Evolutionary conservation across 2,329 filamentous ascomycete genomes (phyloP).

Genomic region (Trichophyton benhamiae): DNA sequence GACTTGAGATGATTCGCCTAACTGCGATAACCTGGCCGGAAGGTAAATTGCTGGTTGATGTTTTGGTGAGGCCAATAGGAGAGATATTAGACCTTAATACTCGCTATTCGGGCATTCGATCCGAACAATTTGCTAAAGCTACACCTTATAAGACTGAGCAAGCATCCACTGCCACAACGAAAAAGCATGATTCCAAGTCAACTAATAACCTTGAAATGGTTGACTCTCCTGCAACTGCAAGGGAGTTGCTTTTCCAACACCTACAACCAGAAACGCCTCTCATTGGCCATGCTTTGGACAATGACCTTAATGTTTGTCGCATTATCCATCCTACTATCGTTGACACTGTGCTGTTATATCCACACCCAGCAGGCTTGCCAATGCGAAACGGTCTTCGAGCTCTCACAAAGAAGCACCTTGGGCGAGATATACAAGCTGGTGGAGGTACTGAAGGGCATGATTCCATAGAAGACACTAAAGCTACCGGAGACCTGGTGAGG

Average conservation of each 20-base stretch:
- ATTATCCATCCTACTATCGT: constrained; percentile 75
- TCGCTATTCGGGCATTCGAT: constrained; percentile 74
- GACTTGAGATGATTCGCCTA: constrained; percentile 77
- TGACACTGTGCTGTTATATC: constrained; percentile 75
- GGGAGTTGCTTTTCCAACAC: constrained; percentile 62
- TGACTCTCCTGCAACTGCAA: constrained; percentile 59
- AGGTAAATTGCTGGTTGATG: constrained; percentile 62
- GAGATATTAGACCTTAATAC: constrained; percentile 85
- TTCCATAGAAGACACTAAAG: constrained; percentile 78
- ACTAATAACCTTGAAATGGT: constrained; percentile 55
- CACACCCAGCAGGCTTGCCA: constrained; percentile 64
- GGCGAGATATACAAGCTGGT: constrained; percentile 66
- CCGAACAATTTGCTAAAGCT: constrained; percentile 62
- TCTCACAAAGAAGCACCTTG: constrained; percentile 58
- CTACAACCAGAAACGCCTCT: constrained; percentile 67
- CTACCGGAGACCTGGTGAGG: constrained; percentile 74
- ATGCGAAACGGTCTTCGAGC: constrained; percentile 64
- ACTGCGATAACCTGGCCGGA: constrained; percentile 81
- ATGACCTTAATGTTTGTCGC: constrained; percentile 77
- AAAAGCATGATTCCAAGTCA: constrained; percentile 2
- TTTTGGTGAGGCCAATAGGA: constrained; percentile 72
- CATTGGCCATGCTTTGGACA: constrained; percentile 88
- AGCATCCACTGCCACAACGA: constrained; percentile 16
- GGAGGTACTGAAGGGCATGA: constrained; percentile 59
- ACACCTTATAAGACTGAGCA: constrained; percentile 37